phyloP scores from a whole-genome alignment of 257 asterid species.

The Petunia axillaris region DNA sequence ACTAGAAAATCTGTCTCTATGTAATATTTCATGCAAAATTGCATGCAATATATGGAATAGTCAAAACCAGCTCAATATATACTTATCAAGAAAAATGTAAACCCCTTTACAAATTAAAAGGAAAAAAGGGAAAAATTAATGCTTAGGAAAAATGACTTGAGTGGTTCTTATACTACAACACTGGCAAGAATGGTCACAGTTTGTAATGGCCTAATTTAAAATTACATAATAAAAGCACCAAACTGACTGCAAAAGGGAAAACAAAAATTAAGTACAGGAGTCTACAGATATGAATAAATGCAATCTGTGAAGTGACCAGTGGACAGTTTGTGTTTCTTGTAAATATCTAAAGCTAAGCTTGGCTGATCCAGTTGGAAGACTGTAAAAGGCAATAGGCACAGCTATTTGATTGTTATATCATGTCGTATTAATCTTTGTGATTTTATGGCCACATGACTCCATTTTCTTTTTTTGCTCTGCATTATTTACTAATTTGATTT shows the following conservation, averaged over 20 bases:
- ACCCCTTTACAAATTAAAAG: not conserved
- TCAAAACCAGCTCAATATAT: not conserved
- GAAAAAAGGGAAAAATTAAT: not conserved
- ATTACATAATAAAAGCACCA: not conserved
- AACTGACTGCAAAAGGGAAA: not conserved
- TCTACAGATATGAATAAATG: constrained; percentile 28
- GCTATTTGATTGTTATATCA: constrained; percentile 55
- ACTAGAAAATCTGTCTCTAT: constrained; percentile 46
- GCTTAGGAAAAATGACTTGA: not conserved
- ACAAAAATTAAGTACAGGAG: constrained; percentile 36
- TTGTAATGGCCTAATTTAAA: not conserved
- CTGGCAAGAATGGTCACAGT: not conserved
- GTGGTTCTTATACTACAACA: not conserved
- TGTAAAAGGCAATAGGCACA: constrained; percentile 33
- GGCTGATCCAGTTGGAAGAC: constrained; percentile 41
- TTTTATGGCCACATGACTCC: constrained; percentile 15
- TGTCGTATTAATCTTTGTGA: constrained; percentile 36
- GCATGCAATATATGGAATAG: constrained; percentile 26
- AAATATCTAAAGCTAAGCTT: constrained; percentile 51
- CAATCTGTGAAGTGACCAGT: constrained; percentile 49
- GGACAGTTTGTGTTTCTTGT: constrained; percentile 48
- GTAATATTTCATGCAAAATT: constrained; percentile 33
- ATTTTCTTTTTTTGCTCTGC: constrained; percentile 1
- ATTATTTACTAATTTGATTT: constrained; percentile 24
- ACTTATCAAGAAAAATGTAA: not conserved